Evolutionary conservation across 2,329 filamentous ascomycete species (phyloP).

Genomic region (Didymella sp.): DNA sequence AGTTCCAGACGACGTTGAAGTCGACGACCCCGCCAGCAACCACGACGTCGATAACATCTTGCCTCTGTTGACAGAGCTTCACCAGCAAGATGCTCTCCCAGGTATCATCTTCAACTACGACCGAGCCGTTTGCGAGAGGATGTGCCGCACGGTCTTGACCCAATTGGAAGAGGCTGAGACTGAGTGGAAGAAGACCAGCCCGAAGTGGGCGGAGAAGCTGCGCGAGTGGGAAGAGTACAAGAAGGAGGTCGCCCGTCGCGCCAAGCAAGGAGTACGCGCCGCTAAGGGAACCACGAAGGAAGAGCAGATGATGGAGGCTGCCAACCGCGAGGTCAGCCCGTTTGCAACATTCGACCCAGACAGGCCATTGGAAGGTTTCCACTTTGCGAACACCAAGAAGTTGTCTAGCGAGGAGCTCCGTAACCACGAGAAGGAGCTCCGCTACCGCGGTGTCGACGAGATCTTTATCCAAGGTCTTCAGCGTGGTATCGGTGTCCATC

Average conservation of each 20-base stretch:
- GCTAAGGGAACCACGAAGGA: constrained; percentile 60
- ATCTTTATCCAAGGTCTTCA: constrained; percentile 67
- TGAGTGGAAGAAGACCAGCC: constrained; percentile 63
- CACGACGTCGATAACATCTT: constrained; percentile 57
- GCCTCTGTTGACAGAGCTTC: constrained; percentile 65
- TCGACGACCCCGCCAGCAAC: constrained; percentile 33
- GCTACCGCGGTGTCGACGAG: constrained; percentile 58
- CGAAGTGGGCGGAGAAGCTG: constrained; percentile 68
- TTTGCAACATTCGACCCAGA: constrained; percentile 73
- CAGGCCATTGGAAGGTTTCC: constrained; percentile 67
- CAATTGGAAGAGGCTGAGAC: constrained; percentile 64
- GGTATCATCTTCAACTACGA: constrained; percentile 82
- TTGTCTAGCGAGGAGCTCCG: constrained; percentile 66
- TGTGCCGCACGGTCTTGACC: constrained; percentile 60
- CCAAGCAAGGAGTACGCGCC: constrained; percentile 55
- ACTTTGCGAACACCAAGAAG: constrained; percentile 69
- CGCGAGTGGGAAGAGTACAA: constrained; percentile 66
- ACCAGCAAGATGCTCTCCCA: constrained; percentile 70
- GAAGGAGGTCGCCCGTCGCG: constrained; percentile 54
- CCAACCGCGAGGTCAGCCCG: constrained; percentile 61
- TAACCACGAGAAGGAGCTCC: constrained; percentile 60
- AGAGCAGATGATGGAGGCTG: constrained; percentile 64
- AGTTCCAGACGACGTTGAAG: constrained; percentile 24
- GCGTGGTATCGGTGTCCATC: constrained; percentile 77
- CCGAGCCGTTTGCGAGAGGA: constrained; percentile 67